Evolutionary conservation across 228 moss, liverwort and hornwort genomes (phyloP).

Genomic region (Sphagnum fallax): DNA sequence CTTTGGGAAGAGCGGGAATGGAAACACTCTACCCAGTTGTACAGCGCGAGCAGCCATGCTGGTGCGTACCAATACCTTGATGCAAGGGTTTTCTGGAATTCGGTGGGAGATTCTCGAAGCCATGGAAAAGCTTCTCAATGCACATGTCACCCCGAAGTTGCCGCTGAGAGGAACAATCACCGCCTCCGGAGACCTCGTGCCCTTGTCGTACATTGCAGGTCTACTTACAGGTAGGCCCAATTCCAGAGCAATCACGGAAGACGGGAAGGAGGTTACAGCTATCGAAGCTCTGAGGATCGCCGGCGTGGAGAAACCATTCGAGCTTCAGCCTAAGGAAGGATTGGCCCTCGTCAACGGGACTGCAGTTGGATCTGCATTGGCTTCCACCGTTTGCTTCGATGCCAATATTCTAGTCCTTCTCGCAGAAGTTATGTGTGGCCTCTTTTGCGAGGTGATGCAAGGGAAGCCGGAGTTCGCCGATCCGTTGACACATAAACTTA

Average conservation of each 20-base stretch:
- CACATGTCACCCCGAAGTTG: slow-evolving; percentile 1
- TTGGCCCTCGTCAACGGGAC: not conserved
- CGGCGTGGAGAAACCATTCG: slow-evolving; percentile 13
- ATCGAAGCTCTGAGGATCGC: slow-evolving; percentile 17
- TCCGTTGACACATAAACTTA: slow-evolving; percentile 18
- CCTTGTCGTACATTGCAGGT: slow-evolving; percentile 21
- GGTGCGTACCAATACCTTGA: slow-evolving; percentile 22
- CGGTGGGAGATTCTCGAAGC: slow-evolving; percentile 1
- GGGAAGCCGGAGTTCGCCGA: slow-evolving; percentile 23
- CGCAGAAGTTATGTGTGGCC: slow-evolving; percentile 10
- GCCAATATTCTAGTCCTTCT: slow-evolving; percentile 8
- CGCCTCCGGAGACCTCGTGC: slow-evolving; percentile 23
- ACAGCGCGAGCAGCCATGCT: slow-evolving; percentile 28
- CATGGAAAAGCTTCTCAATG: slow-evolving; percentile 17
- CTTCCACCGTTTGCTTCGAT: slow-evolving; percentile 25
- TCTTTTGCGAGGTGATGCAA: slow-evolving; percentile 21
- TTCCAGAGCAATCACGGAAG: slow-evolving; percentile 9
- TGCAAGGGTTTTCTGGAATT: slow-evolving; percentile 32
- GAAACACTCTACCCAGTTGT: not conserved
- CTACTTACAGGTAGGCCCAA: slow-evolving; percentile 17
- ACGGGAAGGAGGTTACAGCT: slow-evolving; percentile 6
- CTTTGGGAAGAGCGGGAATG: not conserved
- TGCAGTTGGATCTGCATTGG: slow-evolving; percentile 17
- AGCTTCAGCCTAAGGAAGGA: not conserved
- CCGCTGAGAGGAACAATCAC: slow-evolving; percentile 20